phyloP scores from a whole-genome alignment of 192 early-diverging fungal species.

The Entomortierella parvispora region DNA sequence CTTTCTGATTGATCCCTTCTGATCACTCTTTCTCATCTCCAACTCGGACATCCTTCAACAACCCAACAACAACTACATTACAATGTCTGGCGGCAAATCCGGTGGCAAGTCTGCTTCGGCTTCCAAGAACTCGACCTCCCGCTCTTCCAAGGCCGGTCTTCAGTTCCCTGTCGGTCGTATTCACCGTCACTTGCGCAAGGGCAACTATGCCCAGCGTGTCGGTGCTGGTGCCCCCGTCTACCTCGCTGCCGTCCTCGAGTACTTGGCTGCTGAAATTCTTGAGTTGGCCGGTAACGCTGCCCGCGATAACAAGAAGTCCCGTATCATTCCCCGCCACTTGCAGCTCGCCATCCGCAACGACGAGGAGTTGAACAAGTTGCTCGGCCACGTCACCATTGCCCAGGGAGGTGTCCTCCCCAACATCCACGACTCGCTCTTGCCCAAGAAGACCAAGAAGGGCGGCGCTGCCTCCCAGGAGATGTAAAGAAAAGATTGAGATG shows the following conservation, averaged over 20 bases:
- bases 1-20: conserved; percentile 8
- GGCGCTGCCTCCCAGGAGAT: conserved; percentile 71
- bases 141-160: conserved; percentile 91
- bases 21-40: conserved; percentile 3
- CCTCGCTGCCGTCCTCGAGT: conserved; percentile 95
- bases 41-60: not conserved
- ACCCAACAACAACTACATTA: conserved; percentile 23
- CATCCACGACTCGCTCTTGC: conserved; percentile 88
- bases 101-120: conserved; percentile 75
- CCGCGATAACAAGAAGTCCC: conserved; percentile 94
- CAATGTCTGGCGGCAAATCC: conserved; percentile 73
- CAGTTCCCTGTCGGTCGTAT: conserved; percentile 98
- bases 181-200: conserved; percentile 93
- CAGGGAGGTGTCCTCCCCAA: conserved; percentile 96
- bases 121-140: conserved; percentile 70
- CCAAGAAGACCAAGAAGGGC: conserved; percentile 83
- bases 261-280: conserved; percentile 95
- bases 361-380: conserved; percentile 78
- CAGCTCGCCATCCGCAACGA: conserved; percentile 97
- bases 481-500: conserved; percentile 51
- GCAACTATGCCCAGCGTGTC: conserved; percentile 94
- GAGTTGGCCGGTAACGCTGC: conserved; percentile 96
- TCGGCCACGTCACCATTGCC: conserved; percentile 81
- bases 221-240: conserved; percentile 95
- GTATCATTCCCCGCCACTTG: conserved; percentile 95